These are phyloP conservation scores for Colletotrichum caudatum DNA, from an alignment of 2,329 filamentous ascomycete genomes.

Conservation along the genomic window DNA sequence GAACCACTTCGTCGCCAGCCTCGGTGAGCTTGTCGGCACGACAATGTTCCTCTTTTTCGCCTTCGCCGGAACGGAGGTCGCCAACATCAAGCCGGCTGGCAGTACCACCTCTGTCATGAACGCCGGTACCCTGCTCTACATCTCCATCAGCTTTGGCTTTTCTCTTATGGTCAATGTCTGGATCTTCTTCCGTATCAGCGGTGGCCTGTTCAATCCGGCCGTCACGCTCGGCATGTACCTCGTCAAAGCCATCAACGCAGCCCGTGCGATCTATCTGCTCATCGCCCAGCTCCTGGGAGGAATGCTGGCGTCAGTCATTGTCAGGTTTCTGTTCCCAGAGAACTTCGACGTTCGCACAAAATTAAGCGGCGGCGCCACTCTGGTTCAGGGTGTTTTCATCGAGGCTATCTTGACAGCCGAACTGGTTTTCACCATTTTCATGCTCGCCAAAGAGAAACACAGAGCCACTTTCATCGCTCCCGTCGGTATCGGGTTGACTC, in stretches of 20 bases:
- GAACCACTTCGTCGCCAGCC: constrained; percentile 55
- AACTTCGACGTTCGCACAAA: constrained; percentile 57
- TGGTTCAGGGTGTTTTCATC: constrained; percentile 62
- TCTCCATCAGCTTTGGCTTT: constrained; percentile 57
- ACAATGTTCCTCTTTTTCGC: constrained; percentile 59
- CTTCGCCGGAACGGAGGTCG: constrained; percentile 56
- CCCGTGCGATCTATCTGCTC: constrained; percentile 62
- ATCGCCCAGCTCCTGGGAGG: constrained; percentile 63
- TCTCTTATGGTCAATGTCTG: constrained; percentile 61
- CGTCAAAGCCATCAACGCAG: constrained; percentile 59
- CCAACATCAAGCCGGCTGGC: constrained; percentile 53
- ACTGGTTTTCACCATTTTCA: constrained; percentile 62
- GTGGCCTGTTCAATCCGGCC: constrained; percentile 53
- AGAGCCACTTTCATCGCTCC: constrained; percentile 61
- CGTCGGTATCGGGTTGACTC: constrained; percentile 59
- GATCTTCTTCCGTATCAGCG: constrained; percentile 61
- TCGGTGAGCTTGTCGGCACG: constrained; percentile 57
- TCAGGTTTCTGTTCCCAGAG: constrained; percentile 58
- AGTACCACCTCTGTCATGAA: constrained; percentile 56
- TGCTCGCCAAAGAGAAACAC: constrained; percentile 65
- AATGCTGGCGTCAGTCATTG: constrained; percentile 57
- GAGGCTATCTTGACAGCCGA: constrained; percentile 63
- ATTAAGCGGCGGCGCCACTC: constrained; percentile 54
- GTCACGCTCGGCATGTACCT: constrained; percentile 65
- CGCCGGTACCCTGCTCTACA: constrained; percentile 57